Evolutionary conservation across 129 eudicot genomes (phyloP).

Genomic region (Pittosporum tobira): DNA sequence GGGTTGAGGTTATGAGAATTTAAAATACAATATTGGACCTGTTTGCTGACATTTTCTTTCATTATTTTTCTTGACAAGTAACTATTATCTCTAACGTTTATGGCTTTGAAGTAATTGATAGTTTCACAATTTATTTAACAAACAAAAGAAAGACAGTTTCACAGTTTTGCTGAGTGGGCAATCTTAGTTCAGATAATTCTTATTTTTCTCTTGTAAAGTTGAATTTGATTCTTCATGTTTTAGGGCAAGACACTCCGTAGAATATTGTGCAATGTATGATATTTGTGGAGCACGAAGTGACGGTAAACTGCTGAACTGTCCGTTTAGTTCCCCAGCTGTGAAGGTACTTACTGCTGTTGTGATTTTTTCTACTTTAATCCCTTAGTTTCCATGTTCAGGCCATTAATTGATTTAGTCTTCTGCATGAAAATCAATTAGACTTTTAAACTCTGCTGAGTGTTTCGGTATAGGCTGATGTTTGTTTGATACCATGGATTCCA

Average conservation of each 20-base stretch:
- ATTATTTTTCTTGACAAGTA: not conserved
- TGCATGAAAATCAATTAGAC: not conserved
- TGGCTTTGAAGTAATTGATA: not conserved
- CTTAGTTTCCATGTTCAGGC: not conserved
- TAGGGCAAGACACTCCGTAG: slow-evolving; percentile 57
- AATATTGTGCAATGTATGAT: slow-evolving; percentile 87
- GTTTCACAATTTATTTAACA: not conserved
- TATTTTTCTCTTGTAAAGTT: not conserved
- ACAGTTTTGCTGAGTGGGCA: too few relatives aligned
- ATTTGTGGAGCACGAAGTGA: slow-evolving; percentile 91
- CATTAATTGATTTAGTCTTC: not conserved
- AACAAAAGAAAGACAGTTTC: too few relatives aligned
- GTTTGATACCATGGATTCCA: slow-evolving; percentile 21
- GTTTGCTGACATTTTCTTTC: not conserved
- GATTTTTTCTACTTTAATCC: not conserved
- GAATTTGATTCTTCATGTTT: slow-evolving; percentile 13
- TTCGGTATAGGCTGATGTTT: slow-evolving; percentile 5
- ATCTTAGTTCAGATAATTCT: not conserved
- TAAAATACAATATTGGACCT: not conserved
- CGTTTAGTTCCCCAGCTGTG: slow-evolving; percentile 66
- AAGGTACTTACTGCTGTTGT: slow-evolving; percentile 36
- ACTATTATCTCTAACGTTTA: not conserved
- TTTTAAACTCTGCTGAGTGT: slow-evolving; percentile 9
- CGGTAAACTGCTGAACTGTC: slow-evolving; percentile 88
- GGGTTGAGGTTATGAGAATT: not conserved